Base-by-base conservation (phyloP, 768 basidiomycete genomes). In the Rhizopogon rudus region DNA sequence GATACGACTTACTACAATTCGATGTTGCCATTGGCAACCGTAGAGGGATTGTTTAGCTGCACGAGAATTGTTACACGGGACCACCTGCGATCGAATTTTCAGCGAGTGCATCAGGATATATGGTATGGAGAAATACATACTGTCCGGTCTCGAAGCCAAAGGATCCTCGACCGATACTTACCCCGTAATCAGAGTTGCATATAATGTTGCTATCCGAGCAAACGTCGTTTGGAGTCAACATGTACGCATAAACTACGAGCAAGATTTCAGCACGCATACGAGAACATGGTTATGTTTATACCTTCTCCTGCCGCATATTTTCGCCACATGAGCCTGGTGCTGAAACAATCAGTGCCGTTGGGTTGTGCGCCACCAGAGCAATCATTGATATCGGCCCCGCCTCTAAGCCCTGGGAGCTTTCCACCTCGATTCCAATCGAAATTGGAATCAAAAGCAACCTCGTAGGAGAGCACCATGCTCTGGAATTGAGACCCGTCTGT, bases 281-380 rank as follows among this genome's bases (percentile, higher is more conserved):
- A 13, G 28, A 48, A 6, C 35, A 45, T 40, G 17, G 6, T 25
- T 35, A 14, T 17, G 7, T 8, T 67, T 79, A 17, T 59, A 89
- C 90, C 82, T 80, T 93, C 90, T 28, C 87, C 88, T 7, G 64
- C 71, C 1, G 83, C 88, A 45, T 71, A 61, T 40, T 71, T 70
- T 63, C 90, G 75, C 88, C 88, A 92, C 89, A 92, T 92, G 42
- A 91, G 52, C 17, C 90, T 72, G 16, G 82, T 71, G 60, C 83
- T 88, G 67, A 90, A 91, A 70, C 90, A 91, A 58, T 86, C 81
- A 29, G 72, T 64, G 7, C 88, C 88, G 50, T 80, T 75, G 2
- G 87, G 75, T 55, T 81, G 67, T 44, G 76, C 76, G 2, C 90
- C 90, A 25, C 88, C 90, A 29, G 82, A 83, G 66, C 89, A 91